A percentile compares a stretch with the other conserved stretches of the same genome.
phyloP scores from a whole-genome alignment of 1,284 basidiomycete species.

The Bondarzewia mesenterica region DNA sequence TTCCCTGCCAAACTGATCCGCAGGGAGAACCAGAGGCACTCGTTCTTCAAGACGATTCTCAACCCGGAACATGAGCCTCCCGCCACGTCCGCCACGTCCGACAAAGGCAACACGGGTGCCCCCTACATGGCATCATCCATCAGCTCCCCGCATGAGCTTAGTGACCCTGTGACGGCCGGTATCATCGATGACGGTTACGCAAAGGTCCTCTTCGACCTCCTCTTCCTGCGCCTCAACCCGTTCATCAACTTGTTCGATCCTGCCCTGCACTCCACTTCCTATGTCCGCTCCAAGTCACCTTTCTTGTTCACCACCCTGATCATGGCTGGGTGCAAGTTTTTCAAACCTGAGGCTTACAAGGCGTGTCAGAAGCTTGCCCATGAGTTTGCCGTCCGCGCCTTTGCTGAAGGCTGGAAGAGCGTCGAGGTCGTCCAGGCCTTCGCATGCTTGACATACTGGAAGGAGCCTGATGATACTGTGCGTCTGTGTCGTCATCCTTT shows the following conservation, averaged over 20 bases:
- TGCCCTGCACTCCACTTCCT: constrained; percentile 60
- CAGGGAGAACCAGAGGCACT: constrained; percentile 59
- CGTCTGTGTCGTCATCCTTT: constrained; percentile 18
- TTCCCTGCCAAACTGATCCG: constrained; percentile 68
- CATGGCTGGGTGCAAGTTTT: constrained; percentile 82
- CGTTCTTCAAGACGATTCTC: constrained; percentile 75
- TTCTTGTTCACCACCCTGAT: constrained; percentile 78
- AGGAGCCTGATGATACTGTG: constrained; percentile 73
- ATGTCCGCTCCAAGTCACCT: constrained; percentile 67
- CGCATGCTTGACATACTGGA: constrained; percentile 82
- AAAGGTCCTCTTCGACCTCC: constrained; percentile 59
- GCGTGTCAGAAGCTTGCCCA: constrained; percentile 61
- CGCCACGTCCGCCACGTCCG: constrained; percentile 18
- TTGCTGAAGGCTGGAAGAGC: constrained; percentile 65
- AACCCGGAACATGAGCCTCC: constrained; percentile 56
- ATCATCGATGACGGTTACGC: constrained; percentile 62
- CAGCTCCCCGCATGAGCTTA: constrained; percentile 26
- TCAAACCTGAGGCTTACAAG: constrained; percentile 61
- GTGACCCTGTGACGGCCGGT: constrained; percentile 63
- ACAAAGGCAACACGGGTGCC: constrained; percentile 16
- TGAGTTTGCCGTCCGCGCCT: constrained; percentile 66
- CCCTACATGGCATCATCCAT: constrained; percentile 8
- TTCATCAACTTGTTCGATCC: constrained; percentile 83
- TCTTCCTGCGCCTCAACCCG: constrained; percentile 74
- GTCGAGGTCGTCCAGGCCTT: constrained; percentile 82